Evolutionary conservation across 352 stramenopile species (phyloP), one percentile per base, ranked within the genome.

Genomic region (Phytophthora agathidicida): DNA sequence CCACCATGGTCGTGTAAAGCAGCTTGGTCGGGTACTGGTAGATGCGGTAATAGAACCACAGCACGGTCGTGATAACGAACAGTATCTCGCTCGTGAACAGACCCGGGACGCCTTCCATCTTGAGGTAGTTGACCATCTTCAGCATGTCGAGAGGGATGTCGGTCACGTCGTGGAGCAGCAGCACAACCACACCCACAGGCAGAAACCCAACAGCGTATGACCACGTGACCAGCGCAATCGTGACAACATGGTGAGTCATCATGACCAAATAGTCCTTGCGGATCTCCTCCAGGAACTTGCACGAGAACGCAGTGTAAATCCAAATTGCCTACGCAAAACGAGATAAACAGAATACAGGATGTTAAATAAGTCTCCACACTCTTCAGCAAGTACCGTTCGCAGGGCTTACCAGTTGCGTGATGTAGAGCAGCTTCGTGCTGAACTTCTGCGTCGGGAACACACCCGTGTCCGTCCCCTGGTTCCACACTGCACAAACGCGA

Each of bases 41-140:
- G 67, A 96, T 83, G 32, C 88, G 85, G 61, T 92, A 88, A 73
- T 95, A 95, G 46, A 89, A 68, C 88, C 88, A 96, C 35, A 83
- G 58, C 22, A 73, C 28, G 19, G 95, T 48, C 14, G 85, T 71
- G 10, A 71, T 64, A 16, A 86, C 71, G 52, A 94, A 95, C n/a
- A 86, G 42, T 23, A 92, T 71, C 46, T 96, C 88, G 56, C 67
- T 85, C 43, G 75, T 60, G 44, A 95, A 96, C 23, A 88, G 50
- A 13, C 84, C 86, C 14, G 67, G 67, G 23, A 78, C 53, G 42
- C 83, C 86, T 60, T 96, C 87, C 37, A 96, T 60, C 49, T 95
- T 93, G 54, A 96, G 78, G 78, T 96, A 94, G 68, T 96, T 96
- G 65, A 62, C 67, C 85, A 96, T 96, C 73, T 96, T 96, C 43